These are phyloP conservation scores for Trichopus zeylanicus DNA, from an alignment of 116 monocot species.

Conservation along the genomic window DNA sequence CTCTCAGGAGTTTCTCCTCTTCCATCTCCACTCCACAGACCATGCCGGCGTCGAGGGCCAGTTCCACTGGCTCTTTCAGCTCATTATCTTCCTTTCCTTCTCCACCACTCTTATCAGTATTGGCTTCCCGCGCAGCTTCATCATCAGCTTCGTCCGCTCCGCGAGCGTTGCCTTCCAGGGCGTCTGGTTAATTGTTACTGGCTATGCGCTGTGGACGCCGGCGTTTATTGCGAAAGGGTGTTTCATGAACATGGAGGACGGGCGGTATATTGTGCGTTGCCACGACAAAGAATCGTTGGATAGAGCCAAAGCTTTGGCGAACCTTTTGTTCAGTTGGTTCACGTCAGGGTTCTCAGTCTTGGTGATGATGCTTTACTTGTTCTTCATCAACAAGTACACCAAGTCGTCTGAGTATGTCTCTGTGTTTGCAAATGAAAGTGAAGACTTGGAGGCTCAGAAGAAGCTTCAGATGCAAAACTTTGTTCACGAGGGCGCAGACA, in stretches of 20 bases:
- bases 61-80: conserved; percentile 59
- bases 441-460: too few relatives aligned
- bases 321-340: too few relatives aligned
- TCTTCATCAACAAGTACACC: too few relatives aligned
- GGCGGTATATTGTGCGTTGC: too few relatives aligned
- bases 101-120: conserved; percentile 15
- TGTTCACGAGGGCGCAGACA: too few relatives aligned
- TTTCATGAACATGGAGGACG: not conserved
- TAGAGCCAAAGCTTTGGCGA: too few relatives aligned
- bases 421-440: too few relatives aligned
- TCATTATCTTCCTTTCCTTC: conserved; percentile 22
- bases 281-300: too few relatives aligned
- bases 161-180: conserved; percentile 40
- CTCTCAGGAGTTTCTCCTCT: conserved; percentile 51
- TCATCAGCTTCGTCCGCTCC: conserved; percentile 31
- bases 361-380: too few relatives aligned
- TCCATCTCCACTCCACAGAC: conserved; percentile 58
- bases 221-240: conserved; percentile 29
- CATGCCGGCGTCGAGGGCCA: conserved; percentile 58
- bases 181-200: conserved; percentile 51
- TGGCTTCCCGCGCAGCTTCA: conserved; percentile 22
- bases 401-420: too few relatives aligned
- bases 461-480: too few relatives aligned
- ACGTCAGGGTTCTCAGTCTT: too few relatives aligned
- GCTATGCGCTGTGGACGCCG: conserved; percentile 45